Evolutionary conservation across 805 yeast genomes (phyloP).

Genomic region (Candida sphagnicola): DNA sequence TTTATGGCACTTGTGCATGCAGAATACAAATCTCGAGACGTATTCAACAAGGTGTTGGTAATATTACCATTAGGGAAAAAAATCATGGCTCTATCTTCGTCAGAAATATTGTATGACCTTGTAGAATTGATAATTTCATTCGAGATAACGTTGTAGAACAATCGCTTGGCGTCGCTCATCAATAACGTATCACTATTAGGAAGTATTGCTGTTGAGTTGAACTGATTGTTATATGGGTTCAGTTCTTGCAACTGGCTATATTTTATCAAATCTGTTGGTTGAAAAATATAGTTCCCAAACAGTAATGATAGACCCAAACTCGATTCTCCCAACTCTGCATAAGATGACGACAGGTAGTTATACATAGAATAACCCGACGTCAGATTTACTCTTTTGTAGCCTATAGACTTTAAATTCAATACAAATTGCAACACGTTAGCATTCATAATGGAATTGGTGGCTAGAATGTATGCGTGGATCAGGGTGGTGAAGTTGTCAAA

Average conservation of each 20-base stretch:
- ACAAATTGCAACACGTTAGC: constrained; percentile 32
- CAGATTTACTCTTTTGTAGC: constrained; percentile 4
- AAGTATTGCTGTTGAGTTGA: constrained; percentile 18
- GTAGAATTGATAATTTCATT: constrained; percentile 15
- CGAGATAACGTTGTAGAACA: constrained; percentile 21
- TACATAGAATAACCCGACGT: constrained; percentile 4
- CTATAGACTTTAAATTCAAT: constrained; percentile 8
- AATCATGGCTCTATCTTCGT: constrained; percentile 14
- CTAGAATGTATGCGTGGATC: constrained; percentile 15
- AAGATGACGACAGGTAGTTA: constrained; percentile 6
- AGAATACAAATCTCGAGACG: constrained; percentile 1
- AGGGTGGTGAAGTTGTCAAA: constrained; percentile 17
- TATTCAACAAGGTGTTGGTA: constrained; percentile 10
- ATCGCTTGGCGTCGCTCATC: constrained; percentile 22
- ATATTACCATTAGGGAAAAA: constrained; percentile 6
- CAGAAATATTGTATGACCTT: constrained; percentile 18
- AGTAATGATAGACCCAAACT: constrained; percentile 23
- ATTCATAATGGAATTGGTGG: constrained; percentile 29
- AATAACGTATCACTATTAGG: constrained; percentile 28
- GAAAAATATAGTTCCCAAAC: constrained; percentile 19
- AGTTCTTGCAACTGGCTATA: neutral
- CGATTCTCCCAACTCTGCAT: constrained; percentile 21
- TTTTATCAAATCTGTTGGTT: constrained; percentile 20
- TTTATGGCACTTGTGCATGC: constrained; percentile 10
- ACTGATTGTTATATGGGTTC: constrained; percentile 10